phyloP scores from a whole-genome alignment of 306 rosid genomes.

The Fragaria iinumae region DNA sequence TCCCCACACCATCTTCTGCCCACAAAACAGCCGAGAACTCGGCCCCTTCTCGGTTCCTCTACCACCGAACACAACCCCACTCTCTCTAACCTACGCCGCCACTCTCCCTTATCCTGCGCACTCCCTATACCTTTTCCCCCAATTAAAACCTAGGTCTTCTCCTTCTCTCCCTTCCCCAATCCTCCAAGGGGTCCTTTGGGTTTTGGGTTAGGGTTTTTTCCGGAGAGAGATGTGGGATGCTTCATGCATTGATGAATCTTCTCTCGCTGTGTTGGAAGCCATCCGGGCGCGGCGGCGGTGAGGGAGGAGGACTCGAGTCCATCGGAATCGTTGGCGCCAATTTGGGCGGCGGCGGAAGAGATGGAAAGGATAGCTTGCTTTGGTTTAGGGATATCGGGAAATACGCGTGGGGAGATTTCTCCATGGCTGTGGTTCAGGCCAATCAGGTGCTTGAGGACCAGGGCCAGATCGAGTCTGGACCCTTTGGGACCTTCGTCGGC shows the following conservation, averaged over 20 bases:
- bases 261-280: conserved; percentile 86
- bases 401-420: conserved; percentile 72
- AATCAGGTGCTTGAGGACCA: conserved; percentile 88
- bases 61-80: conserved; percentile 61
- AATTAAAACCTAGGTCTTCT: conserved; percentile 19
- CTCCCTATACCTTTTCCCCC: conserved; percentile 5
- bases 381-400: conserved; percentile 70
- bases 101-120: conserved; percentile 34
- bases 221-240: conserved; percentile 90
- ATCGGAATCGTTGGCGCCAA: conserved; percentile 41
- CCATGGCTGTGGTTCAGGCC: conserved; percentile 89
- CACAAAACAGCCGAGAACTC: conserved; percentile 41
- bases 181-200: conserved; percentile 27
- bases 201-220: conserved; percentile 33
- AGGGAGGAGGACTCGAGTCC: conserved; percentile 25
- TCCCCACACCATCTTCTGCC: conserved; percentile 55
- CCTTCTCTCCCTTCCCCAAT: conserved; percentile 11
- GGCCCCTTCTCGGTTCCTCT: conserved; percentile 61
- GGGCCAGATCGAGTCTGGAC: conserved; percentile 84
- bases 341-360: conserved; percentile 36
- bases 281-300: conserved; percentile 46
- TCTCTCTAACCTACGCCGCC: conserved; percentile 17
- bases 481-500: conserved; percentile 82
- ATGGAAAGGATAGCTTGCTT: conserved; percentile 59
- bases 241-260: conserved; percentile 80